Conservation (phyloP, 495 filamentous ascomycete species). For the Hyaloscypha bicolor region DNA sequence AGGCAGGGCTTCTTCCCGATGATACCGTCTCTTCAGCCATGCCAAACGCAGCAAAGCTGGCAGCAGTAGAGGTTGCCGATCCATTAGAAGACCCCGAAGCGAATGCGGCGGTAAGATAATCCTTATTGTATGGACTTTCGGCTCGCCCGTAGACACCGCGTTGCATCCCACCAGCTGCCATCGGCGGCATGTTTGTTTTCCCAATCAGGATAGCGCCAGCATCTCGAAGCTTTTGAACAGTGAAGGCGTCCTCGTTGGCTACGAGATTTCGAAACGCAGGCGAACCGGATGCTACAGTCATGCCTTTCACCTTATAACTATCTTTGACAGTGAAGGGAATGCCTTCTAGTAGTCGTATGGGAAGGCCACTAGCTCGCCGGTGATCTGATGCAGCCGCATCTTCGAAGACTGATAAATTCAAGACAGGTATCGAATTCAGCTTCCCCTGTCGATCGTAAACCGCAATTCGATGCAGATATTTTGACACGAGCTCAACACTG, state of each 20-base stretch:
- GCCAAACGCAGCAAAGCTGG: constrained; percentile 38
- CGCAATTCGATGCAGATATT: constrained; percentile 52
- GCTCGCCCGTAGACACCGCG: constrained; percentile 38
- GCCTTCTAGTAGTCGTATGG: constrained; percentile 20
- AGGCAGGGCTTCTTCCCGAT: constrained; percentile 36
- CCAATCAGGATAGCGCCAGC: constrained; percentile 39
- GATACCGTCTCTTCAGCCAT: constrained; percentile 38
- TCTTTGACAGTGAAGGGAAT: constrained; percentile 42
- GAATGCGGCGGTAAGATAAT: constrained; percentile 39
- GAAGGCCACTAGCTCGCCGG: constrained; percentile 24
- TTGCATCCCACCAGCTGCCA: constrained; percentile 42
- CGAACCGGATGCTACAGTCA: constrained; percentile 40
- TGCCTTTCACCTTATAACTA: constrained; percentile 36
- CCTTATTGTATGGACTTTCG: constrained; percentile 38
- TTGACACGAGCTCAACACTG: constrained; percentile 58
- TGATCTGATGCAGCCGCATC: constrained; percentile 39
- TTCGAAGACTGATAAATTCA: constrained; percentile 38
- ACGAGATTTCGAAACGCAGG: constrained; percentile 36
- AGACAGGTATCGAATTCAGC: constrained; percentile 38
- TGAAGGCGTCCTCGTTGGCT: constrained; percentile 34
- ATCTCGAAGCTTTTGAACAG: constrained; percentile 31
- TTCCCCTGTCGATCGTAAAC: constrained; percentile 31
- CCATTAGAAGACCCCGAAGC: constrained; percentile 41
- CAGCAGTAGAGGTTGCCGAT: constrained; percentile 34
- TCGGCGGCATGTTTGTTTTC: constrained; percentile 41